phyloP scores from a whole-genome alignment of 1,284 basidiomycete species.

The Ceratorhiza oryzae-sativae region DNA sequence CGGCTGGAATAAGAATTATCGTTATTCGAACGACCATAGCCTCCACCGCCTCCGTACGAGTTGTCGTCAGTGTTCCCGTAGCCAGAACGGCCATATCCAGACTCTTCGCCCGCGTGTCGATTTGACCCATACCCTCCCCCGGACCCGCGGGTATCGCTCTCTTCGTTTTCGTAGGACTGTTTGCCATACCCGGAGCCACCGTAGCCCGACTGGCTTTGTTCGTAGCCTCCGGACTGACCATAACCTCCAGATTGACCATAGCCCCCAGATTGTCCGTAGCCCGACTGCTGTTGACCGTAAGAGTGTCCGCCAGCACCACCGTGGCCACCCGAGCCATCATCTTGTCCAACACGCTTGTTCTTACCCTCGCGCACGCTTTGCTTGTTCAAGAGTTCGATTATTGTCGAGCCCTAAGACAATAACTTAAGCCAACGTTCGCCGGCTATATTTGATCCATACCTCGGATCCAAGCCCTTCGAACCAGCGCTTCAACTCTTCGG shows the following conservation, averaged over 20 bases:
- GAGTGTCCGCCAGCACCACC: conserved; percentile 26
- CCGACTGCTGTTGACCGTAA: conserved; percentile 11
- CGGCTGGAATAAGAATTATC: conserved; percentile 16
- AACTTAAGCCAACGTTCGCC: neutral
- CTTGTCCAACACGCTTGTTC: conserved; percentile 54
- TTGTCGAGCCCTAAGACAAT: neutral
- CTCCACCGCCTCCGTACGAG: too few relatives aligned
- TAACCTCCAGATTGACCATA: conserved; percentile 34
- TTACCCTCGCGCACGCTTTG: conserved; percentile 48
- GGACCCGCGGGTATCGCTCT: conserved; percentile 28
- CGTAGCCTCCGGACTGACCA: conserved; percentile 29
- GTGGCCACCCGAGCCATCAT: conserved; percentile 40
- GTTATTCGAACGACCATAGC: too few relatives aligned
- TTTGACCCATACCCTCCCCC: conserved; percentile 32
- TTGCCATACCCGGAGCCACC: conserved; percentile 16
- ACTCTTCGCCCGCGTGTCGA: conserved; percentile 18
- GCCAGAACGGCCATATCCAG: conserved; percentile 4
- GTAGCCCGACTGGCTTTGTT: conserved; percentile 18
- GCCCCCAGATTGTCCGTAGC: conserved; percentile 15
- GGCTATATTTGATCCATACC: conserved; percentile 53
- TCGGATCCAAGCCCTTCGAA: conserved; percentile 60
- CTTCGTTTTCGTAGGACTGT: conserved; percentile 11
- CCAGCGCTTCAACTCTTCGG: conserved; percentile 65
- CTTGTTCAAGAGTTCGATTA: conserved; percentile 40
- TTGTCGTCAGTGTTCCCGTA: conserved; percentile 6